These are phyloP conservation scores for Trichoderma gamsii DNA, from an alignment of 495 filamentous ascomycete genomes.

Conservation along the genomic window DNA sequence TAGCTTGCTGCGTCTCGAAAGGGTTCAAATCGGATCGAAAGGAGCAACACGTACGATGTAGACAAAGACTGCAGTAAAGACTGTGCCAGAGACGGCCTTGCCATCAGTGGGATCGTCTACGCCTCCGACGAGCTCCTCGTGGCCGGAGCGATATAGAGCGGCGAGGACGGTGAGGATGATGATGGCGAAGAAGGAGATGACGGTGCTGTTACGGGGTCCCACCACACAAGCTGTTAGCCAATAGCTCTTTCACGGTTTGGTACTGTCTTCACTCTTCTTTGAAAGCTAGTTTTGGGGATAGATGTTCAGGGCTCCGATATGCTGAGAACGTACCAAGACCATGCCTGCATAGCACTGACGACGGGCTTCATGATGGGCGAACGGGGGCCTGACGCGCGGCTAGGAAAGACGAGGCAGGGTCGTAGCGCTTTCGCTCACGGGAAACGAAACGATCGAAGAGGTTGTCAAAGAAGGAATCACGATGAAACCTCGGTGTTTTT, in stretches of 20 bases:
- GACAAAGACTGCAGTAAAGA: slow-evolving; percentile 78
- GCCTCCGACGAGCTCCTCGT: slow-evolving; percentile 74
- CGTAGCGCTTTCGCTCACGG: neutral
- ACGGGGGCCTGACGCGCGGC: neutral
- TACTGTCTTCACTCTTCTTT: neutral
- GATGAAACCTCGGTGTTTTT: neutral
- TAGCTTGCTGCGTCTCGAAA: neutral
- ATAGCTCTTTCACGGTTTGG: slow-evolving; percentile 17
- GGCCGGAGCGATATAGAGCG: slow-evolving; percentile 66
- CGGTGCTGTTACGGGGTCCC: slow-evolving; percentile 50
- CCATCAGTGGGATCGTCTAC: slow-evolving; percentile 68
- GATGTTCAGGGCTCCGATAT: neutral
- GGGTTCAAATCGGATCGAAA: neutral
- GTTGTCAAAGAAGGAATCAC: neutral
- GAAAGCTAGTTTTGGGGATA: neutral
- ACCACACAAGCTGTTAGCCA: neutral
- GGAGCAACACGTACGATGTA: slow-evolving; percentile 60
- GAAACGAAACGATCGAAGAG: neutral
- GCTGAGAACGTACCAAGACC: slow-evolving; percentile 65
- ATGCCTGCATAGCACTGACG: slow-evolving; percentile 83
- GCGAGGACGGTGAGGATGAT: slow-evolving; percentile 81
- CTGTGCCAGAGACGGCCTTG: slow-evolving; percentile 67
- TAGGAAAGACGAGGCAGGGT: neutral
- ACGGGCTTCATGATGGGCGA: slow-evolving; percentile 76
- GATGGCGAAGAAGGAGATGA: slow-evolving; percentile 84